Percentiles rank a stretch among this genome's conserved stretches.
Evolutionary conservation across 345 rosid species (phyloP).

Genomic region (Microthlaspi erraticum): DNA sequence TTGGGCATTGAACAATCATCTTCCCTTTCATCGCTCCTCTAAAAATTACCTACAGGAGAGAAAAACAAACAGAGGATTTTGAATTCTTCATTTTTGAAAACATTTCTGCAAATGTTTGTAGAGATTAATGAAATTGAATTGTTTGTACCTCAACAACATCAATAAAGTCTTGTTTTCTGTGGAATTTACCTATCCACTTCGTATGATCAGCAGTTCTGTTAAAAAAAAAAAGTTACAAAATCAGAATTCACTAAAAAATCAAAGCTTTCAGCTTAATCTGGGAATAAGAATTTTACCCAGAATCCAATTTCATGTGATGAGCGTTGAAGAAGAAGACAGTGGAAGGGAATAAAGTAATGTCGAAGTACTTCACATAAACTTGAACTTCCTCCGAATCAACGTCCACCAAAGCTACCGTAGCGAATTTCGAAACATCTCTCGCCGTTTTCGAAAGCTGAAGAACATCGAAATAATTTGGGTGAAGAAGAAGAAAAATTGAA

Average conservation of each 20-base stretch:
- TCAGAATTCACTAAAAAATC: not conserved
- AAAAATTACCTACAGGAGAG: conserved; percentile 62
- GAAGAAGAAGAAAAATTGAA: not conserved
- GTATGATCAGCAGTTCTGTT: conserved; percentile 89
- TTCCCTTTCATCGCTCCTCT: conserved; percentile 98
- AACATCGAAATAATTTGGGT: not conserved
- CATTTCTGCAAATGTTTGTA: too few species aligned
- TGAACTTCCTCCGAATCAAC: conserved; percentile 76
- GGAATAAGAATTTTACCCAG: conserved; percentile 54
- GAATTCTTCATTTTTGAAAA: not conserved
- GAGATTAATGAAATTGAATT: not conserved
- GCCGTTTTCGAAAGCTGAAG: conserved; percentile 75
- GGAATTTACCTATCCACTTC: conserved; percentile 89
- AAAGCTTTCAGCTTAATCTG: not conserved
- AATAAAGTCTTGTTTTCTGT: conserved; percentile 82
- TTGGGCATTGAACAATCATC: conserved; percentile 75
- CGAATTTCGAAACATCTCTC: conserved; percentile 73
- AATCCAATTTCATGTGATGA: conserved; percentile 96
- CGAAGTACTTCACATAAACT: conserved; percentile 85
- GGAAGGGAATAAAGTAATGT: conserved; percentile 72
- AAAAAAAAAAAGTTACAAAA: conserved; percentile 2
- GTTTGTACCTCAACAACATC: conserved; percentile 81
- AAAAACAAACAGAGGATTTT: not conserved
- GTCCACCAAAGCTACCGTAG: conserved; percentile 67
- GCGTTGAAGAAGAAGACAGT: conserved; percentile 94